Conservation (phyloP, 345 rosid genomes). For the Pistacia vera region DNA sequence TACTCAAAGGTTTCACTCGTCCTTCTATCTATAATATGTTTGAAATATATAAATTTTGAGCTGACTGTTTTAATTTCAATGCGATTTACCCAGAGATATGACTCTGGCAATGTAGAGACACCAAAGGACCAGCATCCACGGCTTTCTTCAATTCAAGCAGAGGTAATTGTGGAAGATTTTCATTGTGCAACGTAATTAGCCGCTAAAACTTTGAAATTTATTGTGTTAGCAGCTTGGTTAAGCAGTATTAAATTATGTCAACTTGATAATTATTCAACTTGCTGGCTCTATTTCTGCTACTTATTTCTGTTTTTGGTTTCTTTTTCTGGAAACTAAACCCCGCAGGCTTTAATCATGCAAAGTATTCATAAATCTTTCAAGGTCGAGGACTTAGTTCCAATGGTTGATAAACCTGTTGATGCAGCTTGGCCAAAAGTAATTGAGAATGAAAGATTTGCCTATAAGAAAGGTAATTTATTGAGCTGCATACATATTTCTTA, state of each 20-base stretch:
- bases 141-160: slow-evolving; percentile 35
- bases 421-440: slow-evolving; percentile 42
- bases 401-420: slow-evolving; percentile 42
- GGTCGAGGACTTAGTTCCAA: slow-evolving; percentile 29
- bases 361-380: slow-evolving; percentile 30
- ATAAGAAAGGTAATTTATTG: slow-evolving; percentile 37
- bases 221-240: slow-evolving; percentile 1
- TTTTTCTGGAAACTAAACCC: neutral
- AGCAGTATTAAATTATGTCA: neutral
- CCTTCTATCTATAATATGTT: neutral
- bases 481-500: neutral
- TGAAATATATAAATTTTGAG: neutral
- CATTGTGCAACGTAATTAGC: neutral
- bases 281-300: neutral
- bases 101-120: slow-evolving; percentile 32
- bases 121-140: slow-evolving; percentile 24
- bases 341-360: slow-evolving; percentile 13
- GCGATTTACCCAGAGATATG: slow-evolving; percentile 37
- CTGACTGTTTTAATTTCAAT: slow-evolving; percentile 12
- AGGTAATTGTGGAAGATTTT: slow-evolving; percentile 33
- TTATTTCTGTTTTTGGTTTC: neutral
- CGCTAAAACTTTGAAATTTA: neutral
- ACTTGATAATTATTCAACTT: neutral
- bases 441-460: slow-evolving; percentile 36
- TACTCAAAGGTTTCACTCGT: slow-evolving; percentile 43